Base-by-base conservation (phyloP, 164 flowering plant species). In the Paratinospora sagittata region DNA sequence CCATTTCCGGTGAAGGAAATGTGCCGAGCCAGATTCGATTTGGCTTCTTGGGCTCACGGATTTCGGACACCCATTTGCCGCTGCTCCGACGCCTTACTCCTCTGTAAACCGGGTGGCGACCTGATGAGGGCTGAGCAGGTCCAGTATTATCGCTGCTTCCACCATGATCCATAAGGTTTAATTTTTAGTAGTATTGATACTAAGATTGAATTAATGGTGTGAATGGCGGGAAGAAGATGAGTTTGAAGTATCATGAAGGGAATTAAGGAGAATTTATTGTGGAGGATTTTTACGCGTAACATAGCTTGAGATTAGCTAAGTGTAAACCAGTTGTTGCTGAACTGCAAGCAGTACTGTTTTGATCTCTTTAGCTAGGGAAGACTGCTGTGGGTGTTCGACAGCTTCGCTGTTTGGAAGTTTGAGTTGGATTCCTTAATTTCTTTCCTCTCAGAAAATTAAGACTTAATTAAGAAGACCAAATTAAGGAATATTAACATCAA, bases 11-110 rank as follows among this genome's bases (percentile, higher is more conserved):
- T 0, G 85, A 70, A 0, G 86, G 79, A 58, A 85, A 88, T 55
- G 92, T 82, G 16, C 92, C 92, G 2, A 88, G 82, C 92, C 92
- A 88, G 21, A 88, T 88, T 9, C 92, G 77, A 27, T 78, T 85
- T 0, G 87, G 85, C 65, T 79, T 88, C 72, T 70, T 81, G 0
- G 92, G 92, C 78, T 88, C 92, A 1, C 89, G 77, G 12, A 88
- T 86, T 65, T 88, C 92, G 0, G 88, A 85, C 52, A 86, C 92
- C 92, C 92, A 88, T 80, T 86, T 88, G 13, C 88, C 92, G 17
- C 70, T 77, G 30, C 81, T 82, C 64, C 87, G 67, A 41, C 84
- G 80, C 70, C 91, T 70, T 14, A 88, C 85, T 27, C 91, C 91
- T 1, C 87, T 76, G 69, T 79, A 88, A 37, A 8, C 23, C 1